Percentiles rank a stretch among this genome's conserved stretches.
Evolutionary conservation across 768 basidiomycete species (phyloP).

Genomic region (Rhodotorula taiwanensis): DNA sequence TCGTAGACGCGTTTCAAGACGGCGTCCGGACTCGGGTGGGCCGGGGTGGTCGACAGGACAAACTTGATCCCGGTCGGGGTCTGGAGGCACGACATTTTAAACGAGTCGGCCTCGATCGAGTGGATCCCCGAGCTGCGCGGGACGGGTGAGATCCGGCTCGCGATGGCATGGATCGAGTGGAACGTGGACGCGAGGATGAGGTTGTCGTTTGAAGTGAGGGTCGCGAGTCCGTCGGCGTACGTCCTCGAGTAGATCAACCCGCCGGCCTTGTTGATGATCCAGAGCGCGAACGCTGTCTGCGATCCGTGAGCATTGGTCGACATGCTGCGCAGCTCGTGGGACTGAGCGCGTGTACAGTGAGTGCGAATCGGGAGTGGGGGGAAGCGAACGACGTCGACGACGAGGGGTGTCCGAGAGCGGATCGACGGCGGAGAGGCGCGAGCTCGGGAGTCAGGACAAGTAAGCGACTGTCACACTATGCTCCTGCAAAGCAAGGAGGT

Average conservation of each 20-base stretch:
- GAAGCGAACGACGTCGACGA: neutral
- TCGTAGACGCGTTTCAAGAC: constrained; percentile 83
- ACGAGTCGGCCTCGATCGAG: constrained; percentile 90
- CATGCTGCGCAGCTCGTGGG: neutral
- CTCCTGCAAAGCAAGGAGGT: no score
- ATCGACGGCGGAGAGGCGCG: no score
- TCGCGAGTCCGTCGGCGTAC: constrained; percentile 87
- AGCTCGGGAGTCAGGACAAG: no score
- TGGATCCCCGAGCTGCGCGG: constrained; percentile 71
- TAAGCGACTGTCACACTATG: no score
- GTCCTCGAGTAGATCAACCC: constrained; percentile 89
- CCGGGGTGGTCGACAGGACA: constrained; percentile 76
- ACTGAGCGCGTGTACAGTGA: neutral
- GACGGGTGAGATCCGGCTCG: constrained; percentile 76
- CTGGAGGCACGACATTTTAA: constrained; percentile 86
- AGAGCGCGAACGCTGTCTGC: constrained; percentile 42
- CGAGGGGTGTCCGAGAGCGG: neutral
- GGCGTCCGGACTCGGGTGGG: constrained; percentile 57
- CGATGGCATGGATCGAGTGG: constrained; percentile 98
- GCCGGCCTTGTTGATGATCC: constrained; percentile 95
- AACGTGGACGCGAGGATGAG: constrained; percentile 92
- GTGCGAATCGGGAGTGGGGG: neutral
- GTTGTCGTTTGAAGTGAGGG: constrained; percentile 85
- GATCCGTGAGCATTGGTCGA: neutral
- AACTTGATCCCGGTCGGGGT: constrained; percentile 95